Conservation (phyloP, 495 filamentous ascomycete genomes). For the Aspergillus indologenus region DNA sequence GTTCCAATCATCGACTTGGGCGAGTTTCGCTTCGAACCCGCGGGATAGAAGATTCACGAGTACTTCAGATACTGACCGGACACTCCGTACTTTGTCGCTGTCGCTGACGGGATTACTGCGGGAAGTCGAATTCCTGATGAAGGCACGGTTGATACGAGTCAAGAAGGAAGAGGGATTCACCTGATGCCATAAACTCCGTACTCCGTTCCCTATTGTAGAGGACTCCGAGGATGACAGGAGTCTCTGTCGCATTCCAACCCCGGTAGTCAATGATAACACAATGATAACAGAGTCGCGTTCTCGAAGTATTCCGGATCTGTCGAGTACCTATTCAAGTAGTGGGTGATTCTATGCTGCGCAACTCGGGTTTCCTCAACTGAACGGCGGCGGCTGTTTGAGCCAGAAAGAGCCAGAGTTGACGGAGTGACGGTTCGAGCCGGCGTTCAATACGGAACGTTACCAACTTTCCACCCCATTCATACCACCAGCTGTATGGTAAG, state of each 20-base stretch:
- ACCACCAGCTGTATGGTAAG: not conserved
- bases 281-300: too few species aligned
- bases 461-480: conserved; percentile 1
- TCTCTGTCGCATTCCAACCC: too few species aligned
- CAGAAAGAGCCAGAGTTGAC: not conserved
- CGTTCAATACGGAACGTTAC: not conserved
- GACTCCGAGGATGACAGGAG: too few species aligned
- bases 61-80: not conserved
- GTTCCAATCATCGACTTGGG: not conserved
- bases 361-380: not conserved
- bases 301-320: too few species aligned
- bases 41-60: not conserved
- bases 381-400: too few species aligned
- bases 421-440: not conserved
- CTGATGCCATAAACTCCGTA: too few species aligned
- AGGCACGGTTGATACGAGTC: not conserved
- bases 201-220: too few species aligned
- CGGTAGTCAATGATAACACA: too few species aligned
- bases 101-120: not conserved
- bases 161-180: not conserved
- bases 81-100: not conserved
- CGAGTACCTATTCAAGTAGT: too few species aligned
- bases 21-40: not conserved
- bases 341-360: not conserved
- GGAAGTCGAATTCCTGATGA: not conserved